Evolutionary conservation across 345 rosid genomes (phyloP).

Genomic region (Chamaenerion angustifolium): DNA sequence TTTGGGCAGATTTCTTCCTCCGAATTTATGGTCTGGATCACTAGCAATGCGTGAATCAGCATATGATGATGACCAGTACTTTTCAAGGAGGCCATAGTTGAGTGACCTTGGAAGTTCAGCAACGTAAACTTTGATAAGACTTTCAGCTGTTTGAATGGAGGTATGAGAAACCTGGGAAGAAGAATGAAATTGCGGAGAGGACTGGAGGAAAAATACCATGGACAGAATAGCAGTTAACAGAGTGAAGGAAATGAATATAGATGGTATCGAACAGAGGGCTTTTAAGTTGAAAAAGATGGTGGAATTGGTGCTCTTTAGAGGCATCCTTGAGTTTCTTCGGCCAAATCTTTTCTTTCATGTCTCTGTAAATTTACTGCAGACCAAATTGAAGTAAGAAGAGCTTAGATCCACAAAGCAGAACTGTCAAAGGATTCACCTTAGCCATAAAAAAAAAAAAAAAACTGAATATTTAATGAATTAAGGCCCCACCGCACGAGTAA

Average conservation of each 20-base stretch:
- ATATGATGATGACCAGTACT: conserved; percentile 45
- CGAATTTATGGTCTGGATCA: conserved; percentile 57
- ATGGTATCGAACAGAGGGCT: conserved; percentile 16
- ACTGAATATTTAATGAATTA: too few relatives aligned
- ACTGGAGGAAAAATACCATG: conserved; percentile 19
- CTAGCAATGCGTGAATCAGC: conserved; percentile 57
- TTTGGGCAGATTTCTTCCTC: conserved; percentile 11
- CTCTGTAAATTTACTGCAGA: not conserved
- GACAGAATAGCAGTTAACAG: conserved; percentile 25
- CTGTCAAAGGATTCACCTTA: too few relatives aligned
- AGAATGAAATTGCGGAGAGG: conserved; percentile 3
- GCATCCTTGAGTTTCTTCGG: conserved; percentile 13
- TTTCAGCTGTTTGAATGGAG: conserved; percentile 4
- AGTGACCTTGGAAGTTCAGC: conserved; percentile 78
- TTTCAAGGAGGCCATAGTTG: conserved; percentile 62
- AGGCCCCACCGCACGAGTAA: too few relatives aligned
- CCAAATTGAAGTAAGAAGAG: not conserved
- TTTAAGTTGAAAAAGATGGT: conserved; percentile 8
- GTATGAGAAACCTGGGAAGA: conserved; percentile 4
- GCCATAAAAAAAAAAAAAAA: too few relatives aligned
- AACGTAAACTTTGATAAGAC: conserved; percentile 54
- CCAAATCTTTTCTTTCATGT: conserved; percentile 1
- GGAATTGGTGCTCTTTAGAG: conserved; percentile 14
- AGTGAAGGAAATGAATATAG: conserved; percentile 21
- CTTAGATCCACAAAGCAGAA: not conserved